phyloP scores from a whole-genome alignment of 2,329 filamentous ascomycete species.

The Calonectria pauciramosa region DNA sequence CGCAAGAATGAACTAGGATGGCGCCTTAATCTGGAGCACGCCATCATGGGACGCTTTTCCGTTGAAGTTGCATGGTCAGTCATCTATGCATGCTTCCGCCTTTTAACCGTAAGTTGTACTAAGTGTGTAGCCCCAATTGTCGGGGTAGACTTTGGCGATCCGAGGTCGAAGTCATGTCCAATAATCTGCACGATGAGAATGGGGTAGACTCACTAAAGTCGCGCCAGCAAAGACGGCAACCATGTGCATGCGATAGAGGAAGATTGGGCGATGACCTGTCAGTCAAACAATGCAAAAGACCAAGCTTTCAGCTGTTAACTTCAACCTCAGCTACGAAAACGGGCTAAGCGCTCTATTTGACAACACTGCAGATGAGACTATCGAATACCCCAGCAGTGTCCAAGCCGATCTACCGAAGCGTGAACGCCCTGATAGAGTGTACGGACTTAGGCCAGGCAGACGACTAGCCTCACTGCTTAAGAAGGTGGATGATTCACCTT shows the following conservation, averaged over 20 bases:
- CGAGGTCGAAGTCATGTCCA: conserved; percentile 5
- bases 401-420: background rate
- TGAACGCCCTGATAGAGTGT: conserved; percentile 9
- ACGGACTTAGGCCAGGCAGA: background rate
- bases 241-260: background rate
- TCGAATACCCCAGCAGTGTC: background rate
- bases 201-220: background rate
- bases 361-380: background rate
- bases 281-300: background rate
- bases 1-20: conserved; percentile 9
- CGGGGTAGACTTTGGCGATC: conserved; percentile 17
- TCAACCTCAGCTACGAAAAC: background rate
- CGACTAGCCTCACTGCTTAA: background rate
- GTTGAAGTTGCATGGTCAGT: conserved; percentile 13
- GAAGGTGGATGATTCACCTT: background rate
- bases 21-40: background rate
- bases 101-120: background rate
- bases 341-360: conserved; percentile 13
- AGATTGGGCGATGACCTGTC: background rate
- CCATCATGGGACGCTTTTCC: background rate
- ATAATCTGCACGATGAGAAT: background rate
- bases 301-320: background rate
- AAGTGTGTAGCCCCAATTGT: conserved; percentile 4
- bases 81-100: background rate
- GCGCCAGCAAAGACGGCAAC: background rate